phyloP scores from a whole-genome alignment of 2,329 filamentous ascomycete species.

The Sporothrix brasiliensis region DNA sequence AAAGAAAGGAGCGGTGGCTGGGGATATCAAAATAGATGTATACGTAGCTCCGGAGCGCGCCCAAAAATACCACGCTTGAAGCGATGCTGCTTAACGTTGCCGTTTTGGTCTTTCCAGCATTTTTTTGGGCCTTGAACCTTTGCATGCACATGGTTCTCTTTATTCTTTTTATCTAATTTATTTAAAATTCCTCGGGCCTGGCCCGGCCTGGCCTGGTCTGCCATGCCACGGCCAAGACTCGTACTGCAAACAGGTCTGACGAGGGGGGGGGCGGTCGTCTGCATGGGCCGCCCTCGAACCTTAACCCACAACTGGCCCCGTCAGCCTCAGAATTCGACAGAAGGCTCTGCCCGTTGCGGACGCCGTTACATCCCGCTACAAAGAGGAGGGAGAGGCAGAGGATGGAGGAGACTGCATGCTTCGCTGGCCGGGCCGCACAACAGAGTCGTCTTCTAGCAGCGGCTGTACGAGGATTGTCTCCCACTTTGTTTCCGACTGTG shows the following conservation, averaged over 20 bases:
- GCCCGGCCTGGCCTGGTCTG: not conserved
- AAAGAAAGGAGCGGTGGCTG: not conserved
- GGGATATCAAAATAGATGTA: not conserved
- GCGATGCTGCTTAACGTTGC: not conserved
- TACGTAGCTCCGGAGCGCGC: too few relatives aligned
- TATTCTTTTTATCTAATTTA: constrained; percentile 10
- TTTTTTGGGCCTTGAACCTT: too few relatives aligned
- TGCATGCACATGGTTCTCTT: not conserved
- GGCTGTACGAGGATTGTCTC: not conserved
- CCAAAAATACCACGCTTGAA: not conserved
- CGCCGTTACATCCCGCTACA: constrained; percentile 28
- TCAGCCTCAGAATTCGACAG: constrained; percentile 27
- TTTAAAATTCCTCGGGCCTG: not conserved
- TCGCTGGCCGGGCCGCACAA: not conserved
- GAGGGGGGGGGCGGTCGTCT: constrained; percentile 7
- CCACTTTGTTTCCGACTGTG: not conserved
- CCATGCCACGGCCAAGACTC: constrained; percentile 4
- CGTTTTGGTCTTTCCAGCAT: not conserved
- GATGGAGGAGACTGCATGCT: constrained; percentile 8
- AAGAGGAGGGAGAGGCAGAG: constrained; percentile 11
- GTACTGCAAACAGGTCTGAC: constrained; percentile 19
- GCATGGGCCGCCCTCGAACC: constrained; percentile 12
- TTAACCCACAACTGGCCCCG: constrained; percentile 18
- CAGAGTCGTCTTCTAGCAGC: not conserved
- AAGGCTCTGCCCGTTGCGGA: constrained; percentile 27